Conservation (phyloP, 192 early-diverging fungal genomes). For the Linnemannia elongata region DNA sequence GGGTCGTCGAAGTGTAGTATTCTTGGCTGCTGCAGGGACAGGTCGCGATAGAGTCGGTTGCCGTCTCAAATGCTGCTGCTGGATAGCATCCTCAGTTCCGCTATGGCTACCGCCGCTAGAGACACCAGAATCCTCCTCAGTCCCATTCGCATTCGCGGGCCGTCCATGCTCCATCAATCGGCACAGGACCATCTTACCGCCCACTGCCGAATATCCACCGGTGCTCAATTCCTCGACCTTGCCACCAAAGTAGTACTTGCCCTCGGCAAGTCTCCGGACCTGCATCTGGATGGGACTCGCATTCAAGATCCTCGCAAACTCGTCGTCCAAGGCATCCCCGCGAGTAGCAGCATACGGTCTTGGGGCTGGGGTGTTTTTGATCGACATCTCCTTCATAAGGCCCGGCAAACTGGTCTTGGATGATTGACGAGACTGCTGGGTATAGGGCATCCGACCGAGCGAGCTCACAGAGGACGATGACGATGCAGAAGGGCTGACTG, state of each 20-base stretch:
- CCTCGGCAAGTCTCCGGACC: conserved; percentile 56
- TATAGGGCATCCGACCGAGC: not conserved
- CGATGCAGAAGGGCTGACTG: conserved; percentile 32
- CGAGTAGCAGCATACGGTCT: conserved; percentile 55
- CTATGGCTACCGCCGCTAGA: conserved; percentile 27
- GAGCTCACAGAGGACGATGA: conserved; percentile 35
- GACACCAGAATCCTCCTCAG: conserved; percentile 22
- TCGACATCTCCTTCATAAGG: not conserved
- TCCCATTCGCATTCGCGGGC: not conserved
- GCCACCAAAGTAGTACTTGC: conserved; percentile 56
- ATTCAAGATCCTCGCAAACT: conserved; percentile 66
- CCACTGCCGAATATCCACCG: conserved; percentile 31
- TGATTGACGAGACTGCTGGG: conserved; percentile 5
- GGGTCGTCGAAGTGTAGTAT: conserved; percentile 9
- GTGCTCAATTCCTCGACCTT: conserved; percentile 47
- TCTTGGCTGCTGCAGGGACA: not conserved
- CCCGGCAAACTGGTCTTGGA: not conserved
- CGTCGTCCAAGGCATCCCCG: conserved; percentile 66
- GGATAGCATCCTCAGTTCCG: conserved; percentile 19
- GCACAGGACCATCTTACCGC: conserved; percentile 62
- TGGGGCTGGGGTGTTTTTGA: conserved; percentile 9
- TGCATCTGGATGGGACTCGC: conserved; percentile 59
- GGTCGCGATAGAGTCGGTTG: not conserved
- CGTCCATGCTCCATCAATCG: conserved; percentile 63
- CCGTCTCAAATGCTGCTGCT: conserved; percentile 2